Evolutionary conservation across 2,329 filamentous ascomycete genomes (phyloP).

Genomic region (Apiospora rasikravindrae): DNA sequence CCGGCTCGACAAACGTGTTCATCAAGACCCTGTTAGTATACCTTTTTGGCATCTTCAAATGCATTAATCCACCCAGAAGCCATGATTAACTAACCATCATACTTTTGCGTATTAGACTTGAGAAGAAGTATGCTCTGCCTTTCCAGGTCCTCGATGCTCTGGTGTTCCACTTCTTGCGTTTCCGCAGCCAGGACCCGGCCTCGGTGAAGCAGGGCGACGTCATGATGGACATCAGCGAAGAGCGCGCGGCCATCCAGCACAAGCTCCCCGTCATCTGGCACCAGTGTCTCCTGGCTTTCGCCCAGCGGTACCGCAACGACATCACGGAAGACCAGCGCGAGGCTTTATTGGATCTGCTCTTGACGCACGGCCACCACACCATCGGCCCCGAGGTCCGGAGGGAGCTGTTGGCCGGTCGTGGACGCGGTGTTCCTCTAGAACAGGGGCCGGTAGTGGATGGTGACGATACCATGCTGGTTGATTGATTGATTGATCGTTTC

Average conservation of each 20-base stretch:
- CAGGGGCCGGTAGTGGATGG: slow-evolving; percentile 65
- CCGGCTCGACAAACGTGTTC: slow-evolving; percentile 92
- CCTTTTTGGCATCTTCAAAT: not conserved
- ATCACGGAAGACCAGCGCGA: slow-evolving; percentile 96
- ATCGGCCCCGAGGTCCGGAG: slow-evolving; percentile 92
- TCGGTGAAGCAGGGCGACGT: slow-evolving; percentile 59
- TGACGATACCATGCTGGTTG: slow-evolving; percentile 91
- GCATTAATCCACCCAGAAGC: not conserved
- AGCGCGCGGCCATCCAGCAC: slow-evolving; percentile 55
- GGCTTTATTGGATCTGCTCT: slow-evolving; percentile 83
- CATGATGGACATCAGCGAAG: slow-evolving; percentile 59
- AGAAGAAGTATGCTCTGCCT: slow-evolving; percentile 96
- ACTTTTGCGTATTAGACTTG: slow-evolving; percentile 49
- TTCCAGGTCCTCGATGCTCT: slow-evolving; percentile 93
- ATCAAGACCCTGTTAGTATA: slow-evolving; percentile 73
- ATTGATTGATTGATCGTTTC: slow-evolving; percentile 45
- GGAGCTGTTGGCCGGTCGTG: slow-evolving; percentile 86
- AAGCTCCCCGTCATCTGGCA: slow-evolving; percentile 96
- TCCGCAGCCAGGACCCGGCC: slow-evolving; percentile 71
- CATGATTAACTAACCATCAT: not conserved
- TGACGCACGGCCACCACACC: slow-evolving; percentile 82
- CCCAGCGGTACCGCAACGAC: slow-evolving; percentile 92
- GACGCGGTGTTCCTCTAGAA: slow-evolving; percentile 76
- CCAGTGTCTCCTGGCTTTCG: slow-evolving; percentile 89
- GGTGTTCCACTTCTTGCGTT: slow-evolving; percentile 95